Evolutionary conservation across 2,329 filamentous ascomycete species (phyloP).

Genomic region (Ambrosiella cleistominuta): DNA sequence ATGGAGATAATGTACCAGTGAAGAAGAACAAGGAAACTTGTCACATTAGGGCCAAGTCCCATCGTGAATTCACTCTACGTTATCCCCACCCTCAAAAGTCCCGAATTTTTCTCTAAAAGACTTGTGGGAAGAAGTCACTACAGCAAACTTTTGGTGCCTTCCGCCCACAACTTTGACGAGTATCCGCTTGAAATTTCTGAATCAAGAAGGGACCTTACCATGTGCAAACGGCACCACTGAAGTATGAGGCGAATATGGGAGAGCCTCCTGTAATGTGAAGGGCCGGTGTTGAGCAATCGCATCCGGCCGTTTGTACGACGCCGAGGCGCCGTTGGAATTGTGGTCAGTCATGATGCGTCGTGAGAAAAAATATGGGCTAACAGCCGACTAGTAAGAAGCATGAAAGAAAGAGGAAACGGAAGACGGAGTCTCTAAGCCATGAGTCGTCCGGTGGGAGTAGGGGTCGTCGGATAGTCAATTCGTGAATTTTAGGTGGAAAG

Average conservation of each 20-base stretch:
- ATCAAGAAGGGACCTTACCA: constrained; percentile 27
- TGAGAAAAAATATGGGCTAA: no score
- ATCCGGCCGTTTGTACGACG: constrained; percentile 8
- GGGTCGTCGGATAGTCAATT: not conserved
- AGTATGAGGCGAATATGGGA: constrained; percentile 68
- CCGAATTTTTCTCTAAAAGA: not conserved
- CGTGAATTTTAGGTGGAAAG: not conserved
- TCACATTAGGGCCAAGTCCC: not conserved
- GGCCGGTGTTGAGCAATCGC: constrained; percentile 21
- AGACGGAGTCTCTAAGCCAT: not conserved
- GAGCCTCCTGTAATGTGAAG: constrained; percentile 53
- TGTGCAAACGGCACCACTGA: constrained; percentile 64
- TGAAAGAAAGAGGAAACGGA: no score
- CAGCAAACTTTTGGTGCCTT: not conserved
- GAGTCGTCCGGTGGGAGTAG: not conserved
- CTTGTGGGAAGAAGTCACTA: not conserved
- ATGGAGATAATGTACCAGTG: not conserved
- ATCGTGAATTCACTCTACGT: not conserved
- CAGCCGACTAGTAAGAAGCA: no score
- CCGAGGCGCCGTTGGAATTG: constrained; percentile 8
- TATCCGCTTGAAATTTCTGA: not conserved
- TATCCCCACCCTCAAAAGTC: not conserved
- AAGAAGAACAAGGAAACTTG: not conserved
- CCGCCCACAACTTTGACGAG: not conserved
- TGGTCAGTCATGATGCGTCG: constrained; percentile 2